Base-by-base conservation (phyloP, 768 basidiomycete species). In the Russula abietina region DNA sequence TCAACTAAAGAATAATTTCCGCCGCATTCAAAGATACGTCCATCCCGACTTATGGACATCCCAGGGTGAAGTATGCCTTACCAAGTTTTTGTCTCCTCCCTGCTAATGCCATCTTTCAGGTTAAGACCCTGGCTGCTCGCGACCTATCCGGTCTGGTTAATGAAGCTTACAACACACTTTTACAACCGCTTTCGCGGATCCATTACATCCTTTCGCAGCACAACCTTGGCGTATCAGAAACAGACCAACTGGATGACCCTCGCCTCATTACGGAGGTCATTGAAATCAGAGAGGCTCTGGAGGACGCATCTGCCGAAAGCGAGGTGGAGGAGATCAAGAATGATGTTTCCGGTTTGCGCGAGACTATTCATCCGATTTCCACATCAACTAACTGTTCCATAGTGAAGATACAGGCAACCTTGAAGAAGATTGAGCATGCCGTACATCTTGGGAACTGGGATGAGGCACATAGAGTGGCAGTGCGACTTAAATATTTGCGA, bases 31-130 rank as follows among this genome's bases (percentile, higher is more conserved):
- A 70, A 79, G 84, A 24, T 75, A 83, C 24, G 85, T 91, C 56
- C 94, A 98, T 76, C 94, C 94, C 0, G 94, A 98, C 72, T 79
- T 85, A 14, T 96, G 90, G 88, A 81, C 85, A 38, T 81, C 83
- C 33, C 80, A 82, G 69, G 84, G 84, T 60, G 73, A 80, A 63
- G 89, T 88, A 66, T 57, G 74, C 24, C 14, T 33, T 33, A 7
- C 5, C 28, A 49, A 12, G 3, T 19, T 16, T 32, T 46, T 10
- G 12, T 17, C 19, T 19, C 10, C 24, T 9, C 33, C 59, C 57
- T 51, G 19, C 26, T 60, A 24, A 59, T 22, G 5, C n/a, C 26
- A 11, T 38, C 43, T n/a, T 50, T 58, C 17, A 87, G 86, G 75
- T 77, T 60, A 80, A 83, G 62, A 80, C 82, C 69, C 78, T 79